Evolutionary conservation across 2,329 filamentous ascomycete genomes (phyloP), one percentile per base, ranked within the genome.

Genomic region (Sporothrix phasma): DNA sequence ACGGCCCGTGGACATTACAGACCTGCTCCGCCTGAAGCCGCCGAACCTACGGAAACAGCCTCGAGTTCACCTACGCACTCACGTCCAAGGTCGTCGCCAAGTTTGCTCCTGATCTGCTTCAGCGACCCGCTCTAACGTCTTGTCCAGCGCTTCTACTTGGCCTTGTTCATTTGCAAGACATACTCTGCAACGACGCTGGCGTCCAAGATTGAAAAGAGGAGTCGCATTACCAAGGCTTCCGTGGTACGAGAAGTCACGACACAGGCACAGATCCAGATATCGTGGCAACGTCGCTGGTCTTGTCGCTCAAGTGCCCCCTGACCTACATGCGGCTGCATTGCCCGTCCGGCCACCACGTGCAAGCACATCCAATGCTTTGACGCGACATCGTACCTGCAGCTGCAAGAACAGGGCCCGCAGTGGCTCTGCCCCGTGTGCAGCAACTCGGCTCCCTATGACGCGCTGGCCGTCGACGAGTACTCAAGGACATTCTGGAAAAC

Each of bases 401-500:
- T 99, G 31, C 93, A 97, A 73, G 92, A 97, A 73, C 94, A 99
- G 77, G 93, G 91, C 0, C 94, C 94, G 0, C 95, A 94, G 19
- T 99, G 94, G 94, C 81, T 86, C n/a, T 99, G 94, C 71, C 94
- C 94, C 0, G 88, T 97, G 24, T 99, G 94, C 78, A 93, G 88
- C 75, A 95, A 92, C 71, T 76, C 84, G 0, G 87, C 92, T 1
- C 85, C 87, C 0, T 99, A 90, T 74, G 88, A 93, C 60, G 86
- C 84, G 56, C 78, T 99, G 26, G 91, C 90, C 11, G 85, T 97
- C 34, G 94, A 99, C 69, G 89, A 94, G 84, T 94, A 96, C 73
- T 96, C 17, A 86, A 88, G 71, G 89, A 96, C 68, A 97, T 99
- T 63, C 77, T 99, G 29, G 80, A 84, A 64, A 86, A 83, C 39